Conservation (phyloP, 352 stramenopile genomes). For the Phytophthora foliorum region DNA sequence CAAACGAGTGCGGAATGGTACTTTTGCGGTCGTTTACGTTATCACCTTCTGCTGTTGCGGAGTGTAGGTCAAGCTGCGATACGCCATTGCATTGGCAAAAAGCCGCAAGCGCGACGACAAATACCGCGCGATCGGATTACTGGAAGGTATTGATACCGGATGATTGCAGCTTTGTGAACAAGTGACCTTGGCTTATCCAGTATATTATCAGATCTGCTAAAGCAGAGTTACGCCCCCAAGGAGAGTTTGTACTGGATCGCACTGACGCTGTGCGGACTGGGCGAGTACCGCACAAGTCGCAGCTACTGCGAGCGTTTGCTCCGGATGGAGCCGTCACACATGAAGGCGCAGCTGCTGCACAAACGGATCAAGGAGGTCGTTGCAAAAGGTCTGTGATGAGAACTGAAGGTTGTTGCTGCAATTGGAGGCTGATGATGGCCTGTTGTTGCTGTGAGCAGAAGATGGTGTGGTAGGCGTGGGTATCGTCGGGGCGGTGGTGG, state of each 20-base stretch:
- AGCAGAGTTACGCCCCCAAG: slow-evolving; percentile 54
- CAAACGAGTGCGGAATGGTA: background rate
- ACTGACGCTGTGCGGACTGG: slow-evolving; percentile 71
- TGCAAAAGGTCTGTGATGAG: slow-evolving; percentile 47
- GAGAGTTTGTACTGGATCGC: slow-evolving; percentile 88
- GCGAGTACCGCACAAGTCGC: slow-evolving; percentile 75
- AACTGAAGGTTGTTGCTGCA: background rate
- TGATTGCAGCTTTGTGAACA: background rate
- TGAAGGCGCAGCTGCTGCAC: slow-evolving; percentile 77
- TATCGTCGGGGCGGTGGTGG: slow-evolving; percentile 75
- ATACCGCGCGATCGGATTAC: slow-evolving; percentile 68
- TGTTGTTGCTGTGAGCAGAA: slow-evolving; percentile 34
- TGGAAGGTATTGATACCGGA: slow-evolving; percentile 60
- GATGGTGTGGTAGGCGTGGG: slow-evolving; percentile 75
- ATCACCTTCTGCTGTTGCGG: slow-evolving; percentile 9
- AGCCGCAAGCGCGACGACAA: slow-evolving; percentile 87
- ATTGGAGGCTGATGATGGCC: slow-evolving; percentile 6
- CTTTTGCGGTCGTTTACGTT: slow-evolving; percentile 10
- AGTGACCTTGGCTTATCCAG: slow-evolving; percentile 7
- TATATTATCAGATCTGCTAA: slow-evolving; percentile 63
- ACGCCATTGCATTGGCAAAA: slow-evolving; percentile 78
- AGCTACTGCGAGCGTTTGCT: slow-evolving; percentile 80
- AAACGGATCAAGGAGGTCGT: slow-evolving; percentile 81
- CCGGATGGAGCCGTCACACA: slow-evolving; percentile 77
- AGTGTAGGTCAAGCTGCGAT: slow-evolving; percentile 76